Base-by-base conservation (phyloP, 2,329 filamentous ascomycete species). In the Botrytis aclada region DNA sequence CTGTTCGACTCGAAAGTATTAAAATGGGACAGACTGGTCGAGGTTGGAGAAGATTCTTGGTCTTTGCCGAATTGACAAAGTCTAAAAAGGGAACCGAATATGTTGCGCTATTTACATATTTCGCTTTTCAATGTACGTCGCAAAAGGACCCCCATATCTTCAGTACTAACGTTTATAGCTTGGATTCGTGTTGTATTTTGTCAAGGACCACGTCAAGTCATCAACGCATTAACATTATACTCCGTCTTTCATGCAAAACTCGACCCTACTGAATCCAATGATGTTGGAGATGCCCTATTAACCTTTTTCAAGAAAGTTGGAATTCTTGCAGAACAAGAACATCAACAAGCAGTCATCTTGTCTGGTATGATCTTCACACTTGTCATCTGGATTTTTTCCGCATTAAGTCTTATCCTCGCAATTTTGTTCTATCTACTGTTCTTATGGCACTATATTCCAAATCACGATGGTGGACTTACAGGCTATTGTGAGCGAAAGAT, bases 401-500 rank as follows among this genome's bases (percentile, higher is more conserved):
- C 92, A 9, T 80, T 98, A 2, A 90, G 88, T 61, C 86, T 98
- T 69, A 84, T 95, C n/a, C 80, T 93, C 16, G 94, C 93, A 0
- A 84, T 90, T 34, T 78, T 97, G 1, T 90, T 97, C 74, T 98
- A 97, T 82, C 82, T 97, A 54, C 88, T 93, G 78, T 99, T 97
- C 82, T 87, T 99, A 9, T 97, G 93, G 88, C 93, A 96, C 82
- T 96, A 95, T 83, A 95, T 99, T 74, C 94, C 95, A 1, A 88
- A 88, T 51, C 86, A 89, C 18, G 94, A 98, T 79, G 93, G 94
- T 9, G 91, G 92, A 12, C 86, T 99, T 43, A 89, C 89, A 8
- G 90, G 90, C 39, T 99, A 97, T 83, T 98, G 96, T 81, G 92
- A 93, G 75, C 91, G 94, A 63, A 98, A 98, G 84, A 91, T 97